Base-by-base conservation (phyloP, 441 rosid genomes). In the Erysimum pusillum region DNA sequence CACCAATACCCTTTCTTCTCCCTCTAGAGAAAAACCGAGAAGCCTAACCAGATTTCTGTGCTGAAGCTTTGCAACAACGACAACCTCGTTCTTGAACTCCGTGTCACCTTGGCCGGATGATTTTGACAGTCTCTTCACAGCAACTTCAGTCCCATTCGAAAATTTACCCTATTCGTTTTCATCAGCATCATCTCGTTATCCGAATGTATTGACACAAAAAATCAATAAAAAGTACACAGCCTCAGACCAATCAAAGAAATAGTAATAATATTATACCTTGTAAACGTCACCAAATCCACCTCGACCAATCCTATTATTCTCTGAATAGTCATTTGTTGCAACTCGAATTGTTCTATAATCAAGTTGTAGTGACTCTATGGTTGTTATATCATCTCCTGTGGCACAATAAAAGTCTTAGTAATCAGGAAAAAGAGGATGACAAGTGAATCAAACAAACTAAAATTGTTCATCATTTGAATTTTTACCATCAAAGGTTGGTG, bases 221-320 rank as follows among this genome's bases (percentile, higher is more conserved):
- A n/a, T n/a, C n/a, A n/a, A n/a, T n/a, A n/a, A n/a, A n/a, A n/a
- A n/a, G n/a, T n/a, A n/a, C n/a, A n/a, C n/a, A n/a, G n/a, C n/a
- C n/a, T n/a, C n/a, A n/a, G n/a, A n/a, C n/a, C n/a, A n/a, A n/a
- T n/a, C n/a, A n/a, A n/a, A n/a, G n/a, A n/a, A n/a, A n/a, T n/a
- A n/a, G n/a, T n/a, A n/a, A n/a, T n/a, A n/a, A n/a, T n/a, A n/a
- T n/a, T n/a, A n/a, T 42, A 84, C 85, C 85, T 82, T 82, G 77
- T 80, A 84, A 51, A 86, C 85, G 2, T 71, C 54, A 3, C 85
- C 88, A 69, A 85, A 85, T 20, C 88, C 86, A 72, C 87, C 87
- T 49, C 46, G 60, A 10, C 88, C 84, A 18, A 85, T 79, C 63
- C 69, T 82, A 31, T 71, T 76, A n/a, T 35, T 63, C 11, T 34